Conservation (phyloP, 2,329 filamentous ascomycete species). For the Eutypa lata region DNA sequence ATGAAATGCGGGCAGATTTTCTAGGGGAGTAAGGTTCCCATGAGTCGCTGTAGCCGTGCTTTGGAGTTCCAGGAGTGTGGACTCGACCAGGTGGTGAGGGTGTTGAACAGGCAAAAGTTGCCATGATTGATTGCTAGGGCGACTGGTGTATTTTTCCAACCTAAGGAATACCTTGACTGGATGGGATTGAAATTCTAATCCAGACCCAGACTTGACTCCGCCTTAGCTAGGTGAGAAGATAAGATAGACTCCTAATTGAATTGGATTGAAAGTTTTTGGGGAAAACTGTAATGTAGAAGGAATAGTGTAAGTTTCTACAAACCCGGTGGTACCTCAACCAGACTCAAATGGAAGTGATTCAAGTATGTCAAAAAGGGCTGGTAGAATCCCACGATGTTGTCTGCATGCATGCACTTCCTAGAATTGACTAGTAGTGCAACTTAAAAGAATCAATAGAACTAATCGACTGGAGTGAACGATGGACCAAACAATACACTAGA, state of each 20-base stretch:
- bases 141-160: not conserved
- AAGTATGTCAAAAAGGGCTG: not conserved
- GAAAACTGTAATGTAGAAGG: not conserved
- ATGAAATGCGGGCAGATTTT: constrained; percentile 64
- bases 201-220: not conserved
- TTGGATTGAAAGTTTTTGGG: not conserved
- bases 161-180: not conserved
- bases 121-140: constrained; percentile 29
- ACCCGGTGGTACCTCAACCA: no score
- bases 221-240: no score
- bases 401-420: no score
- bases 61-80: constrained; percentile 67
- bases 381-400: not conserved
- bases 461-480: not conserved
- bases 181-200: not conserved
- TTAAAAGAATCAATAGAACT: not conserved
- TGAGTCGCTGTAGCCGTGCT: constrained; percentile 62
- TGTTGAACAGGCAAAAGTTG: constrained; percentile 41
- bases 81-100: constrained; percentile 58
- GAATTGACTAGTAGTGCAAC: not conserved
- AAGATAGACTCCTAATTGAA: not conserved
- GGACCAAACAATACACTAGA: not conserved
- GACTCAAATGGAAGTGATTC: no score
- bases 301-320: not conserved
- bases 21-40: constrained; percentile 73